Base-by-base conservation (phyloP, 345 rosid species). In the Eutrema japonicum region DNA sequence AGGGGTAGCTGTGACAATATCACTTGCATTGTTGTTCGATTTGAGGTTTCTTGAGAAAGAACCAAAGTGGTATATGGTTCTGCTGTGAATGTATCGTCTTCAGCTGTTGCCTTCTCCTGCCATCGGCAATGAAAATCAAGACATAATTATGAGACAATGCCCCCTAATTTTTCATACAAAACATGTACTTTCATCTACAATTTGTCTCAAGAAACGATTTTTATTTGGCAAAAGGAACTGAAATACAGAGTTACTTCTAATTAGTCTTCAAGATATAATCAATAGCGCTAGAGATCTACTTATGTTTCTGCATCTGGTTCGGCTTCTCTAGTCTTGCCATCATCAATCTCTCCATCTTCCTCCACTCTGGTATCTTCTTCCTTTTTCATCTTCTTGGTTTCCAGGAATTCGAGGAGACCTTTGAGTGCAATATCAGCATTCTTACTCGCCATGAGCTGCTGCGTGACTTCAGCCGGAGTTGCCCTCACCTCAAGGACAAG, bases 1-100 rank as follows among this genome's bases (percentile, higher is more conserved):
- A 80, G 97, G 61, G 98, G 96, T 57, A 96, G 99, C 60, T 96
- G 92, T 3, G 99, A 96, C 69, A 96, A 92, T 71, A 96, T 96
- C 55, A 91, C 99, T 40, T 89, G 96, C 60, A 88, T 94, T 18
- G 97, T 94, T 1, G 92, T 94, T 61, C 90, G 96, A 49, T 94
- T 91, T 40, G 78, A 60, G 40, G 67, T 13, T 49, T 66, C 73
- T 47, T 74, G 54, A 57, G 37, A 8, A 37, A 43, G 30, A 73
- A 43, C 48, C 41, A 41, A 71, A 49, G 2, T 5, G 26, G 55
- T 46, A 10, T 13, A 42, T 46, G 68, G 18, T 50, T 59, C 2
- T 38, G 58, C 47, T 58, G 30, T 36, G 54, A 68, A 35, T 57
- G 73, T 47, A 22, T 67, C 60, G 36, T 66, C 60, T 8, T 50